phyloP scores from a whole-genome alignment of 495 filamentous ascomycete species.

The Bacidia gigantensis region DNA sequence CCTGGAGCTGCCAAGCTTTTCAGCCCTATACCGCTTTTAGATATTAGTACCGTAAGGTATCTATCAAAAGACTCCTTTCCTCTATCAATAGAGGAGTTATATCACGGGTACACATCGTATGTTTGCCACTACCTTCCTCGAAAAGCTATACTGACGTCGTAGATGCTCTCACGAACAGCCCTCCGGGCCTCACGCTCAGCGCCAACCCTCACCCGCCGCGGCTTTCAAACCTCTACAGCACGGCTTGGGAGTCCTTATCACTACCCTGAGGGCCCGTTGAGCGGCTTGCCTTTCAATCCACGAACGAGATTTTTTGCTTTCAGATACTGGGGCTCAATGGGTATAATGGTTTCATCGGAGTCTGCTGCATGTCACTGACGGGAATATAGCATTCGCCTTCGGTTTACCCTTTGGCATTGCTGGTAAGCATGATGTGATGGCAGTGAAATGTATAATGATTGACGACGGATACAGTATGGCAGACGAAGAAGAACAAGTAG shows the following conservation, averaged over 20 bases:
- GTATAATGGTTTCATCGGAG: conserved; percentile 31
- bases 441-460: not conserved
- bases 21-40: no score
- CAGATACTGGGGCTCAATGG: conserved; percentile 70
- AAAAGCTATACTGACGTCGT: conserved; percentile 5
- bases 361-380: conserved; percentile 21
- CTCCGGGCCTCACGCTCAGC: conserved; percentile 62
- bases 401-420: conserved; percentile 67
- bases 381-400: conserved; percentile 53
- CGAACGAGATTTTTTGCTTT: conserved; percentile 68
- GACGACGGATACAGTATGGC: conserved; percentile 49
- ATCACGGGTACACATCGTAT: not conserved
- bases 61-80: not conserved
- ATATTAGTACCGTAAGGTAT: no score
- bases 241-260: conserved; percentile 86
- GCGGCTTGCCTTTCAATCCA: conserved; percentile 94
- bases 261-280: conserved; percentile 90
- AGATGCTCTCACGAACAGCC: conserved; percentile 82
- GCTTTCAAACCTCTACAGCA: conserved; percentile 80
- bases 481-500: conserved; percentile 54
- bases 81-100: not conserved
- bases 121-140: not conserved
- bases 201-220: conserved; percentile 67
- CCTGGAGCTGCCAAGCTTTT: no score
- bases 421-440: conserved; percentile 40